These are phyloP conservation scores for Solanum bukasovii DNA, from an alignment of 257 asterid species.

Conservation along the genomic window DNA sequence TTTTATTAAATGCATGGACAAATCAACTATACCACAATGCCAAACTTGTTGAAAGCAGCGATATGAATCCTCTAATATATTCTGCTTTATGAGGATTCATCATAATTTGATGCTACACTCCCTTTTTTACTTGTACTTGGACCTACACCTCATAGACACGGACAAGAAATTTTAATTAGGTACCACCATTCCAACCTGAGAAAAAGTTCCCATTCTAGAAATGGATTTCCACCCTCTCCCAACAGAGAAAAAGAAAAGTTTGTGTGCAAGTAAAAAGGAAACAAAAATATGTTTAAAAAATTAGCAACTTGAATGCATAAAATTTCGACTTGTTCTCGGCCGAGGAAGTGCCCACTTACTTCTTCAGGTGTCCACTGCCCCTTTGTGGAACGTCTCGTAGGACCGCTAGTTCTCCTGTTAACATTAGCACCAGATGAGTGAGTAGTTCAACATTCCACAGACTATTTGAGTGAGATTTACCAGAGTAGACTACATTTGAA, in stretches of 20 bases:
- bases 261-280: neutral
- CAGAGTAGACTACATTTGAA: neutral
- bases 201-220: neutral
- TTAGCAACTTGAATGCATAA: neutral
- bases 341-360: constrained; percentile 32
- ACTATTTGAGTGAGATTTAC: neutral
- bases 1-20: neutral
- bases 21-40: neutral
- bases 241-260: neutral
- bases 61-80: neutral
- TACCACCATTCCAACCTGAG: neutral
- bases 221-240: neutral
- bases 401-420: constrained; percentile 88
- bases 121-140: neutral
- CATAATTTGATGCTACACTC: neutral
- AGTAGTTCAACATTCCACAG: neutral
- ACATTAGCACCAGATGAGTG: constrained; percentile 4
- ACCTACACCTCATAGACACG: neutral
- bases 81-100: neutral
- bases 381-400: constrained; percentile 96
- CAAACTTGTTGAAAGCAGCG: neutral
- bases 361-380: constrained; percentile 98
- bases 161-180: neutral
- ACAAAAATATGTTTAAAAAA: neutral
- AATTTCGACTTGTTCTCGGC: neutral